phyloP scores from a whole-genome alignment of 768 basidiomycete species.

The Favolaschia claudopus region DNA sequence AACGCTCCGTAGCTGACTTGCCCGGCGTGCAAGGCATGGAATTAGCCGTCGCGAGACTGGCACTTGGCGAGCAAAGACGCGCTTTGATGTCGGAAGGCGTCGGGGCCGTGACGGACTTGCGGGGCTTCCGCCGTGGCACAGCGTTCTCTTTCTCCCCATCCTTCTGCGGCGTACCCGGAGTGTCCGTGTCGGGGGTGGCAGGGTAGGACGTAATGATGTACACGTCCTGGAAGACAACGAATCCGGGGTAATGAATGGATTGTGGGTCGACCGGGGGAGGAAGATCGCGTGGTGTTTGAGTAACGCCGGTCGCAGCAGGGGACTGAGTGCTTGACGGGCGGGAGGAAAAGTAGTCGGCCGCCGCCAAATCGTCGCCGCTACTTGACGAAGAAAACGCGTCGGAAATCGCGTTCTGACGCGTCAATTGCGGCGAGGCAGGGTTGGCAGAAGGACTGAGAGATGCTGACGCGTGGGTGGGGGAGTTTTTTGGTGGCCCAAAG shows the following conservation, averaged over 20 bases:
- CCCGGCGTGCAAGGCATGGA: slow-evolving; percentile 37
- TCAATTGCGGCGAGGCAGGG: slow-evolving; percentile 23
- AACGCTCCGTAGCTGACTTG: slow-evolving; percentile 23
- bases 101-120: slow-evolving; percentile 44
- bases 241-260: slow-evolving; percentile 75
- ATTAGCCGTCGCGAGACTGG: slow-evolving; percentile 30
- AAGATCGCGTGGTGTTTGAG: slow-evolving; percentile 44
- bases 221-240: slow-evolving; percentile 63
- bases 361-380: slow-evolving; percentile 20
- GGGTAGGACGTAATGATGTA: slow-evolving; percentile 30
- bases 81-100: slow-evolving; percentile 24
- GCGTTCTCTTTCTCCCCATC: slow-evolving; percentile 68
- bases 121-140: slow-evolving; percentile 53
- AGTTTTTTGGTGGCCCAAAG: slow-evolving; percentile 51
- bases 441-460: slow-evolving; percentile 19
- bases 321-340: slow-evolving; percentile 21
- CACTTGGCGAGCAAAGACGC: slow-evolving; percentile 31
- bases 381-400: slow-evolving; percentile 15
- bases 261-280: slow-evolving; percentile 55
- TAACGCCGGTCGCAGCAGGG: slow-evolving; percentile 18
- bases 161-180: slow-evolving; percentile 21
- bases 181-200: slow-evolving; percentile 1
- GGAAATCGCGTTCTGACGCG: slow-evolving; percentile 21
- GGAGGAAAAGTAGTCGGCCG: slow-evolving; percentile 33
- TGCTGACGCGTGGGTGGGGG: slow-evolving; percentile 16